These are phyloP conservation scores for Jamesozyma lodderae DNA, from an alignment of 805 yeast genomes.

Conservation along the genomic window DNA sequence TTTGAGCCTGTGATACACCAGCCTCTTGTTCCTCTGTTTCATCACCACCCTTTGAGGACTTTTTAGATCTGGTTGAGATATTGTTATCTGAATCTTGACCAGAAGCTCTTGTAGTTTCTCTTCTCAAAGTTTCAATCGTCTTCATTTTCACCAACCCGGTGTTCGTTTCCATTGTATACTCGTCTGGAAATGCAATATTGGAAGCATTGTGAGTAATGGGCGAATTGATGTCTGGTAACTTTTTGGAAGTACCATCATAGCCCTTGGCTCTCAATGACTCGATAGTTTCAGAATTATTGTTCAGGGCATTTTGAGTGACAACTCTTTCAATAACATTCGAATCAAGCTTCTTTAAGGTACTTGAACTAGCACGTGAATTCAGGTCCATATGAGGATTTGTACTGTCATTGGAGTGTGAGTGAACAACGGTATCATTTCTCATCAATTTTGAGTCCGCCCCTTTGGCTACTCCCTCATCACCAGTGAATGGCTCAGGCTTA, in stretches of 20 bases:
- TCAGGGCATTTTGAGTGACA: constrained; percentile 17
- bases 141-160: constrained; percentile 57
- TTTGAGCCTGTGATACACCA: constrained; percentile 17
- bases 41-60: neutral
- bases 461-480: neutral
- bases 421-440: constrained; percentile 4
- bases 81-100: neutral
- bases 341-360: constrained; percentile 11
- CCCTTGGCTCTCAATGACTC: constrained; percentile 12
- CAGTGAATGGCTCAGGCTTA: constrained; percentile 18
- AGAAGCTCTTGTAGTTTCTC: constrained; percentile 27
- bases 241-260: constrained; percentile 9
- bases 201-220: constrained; percentile 10
- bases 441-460: neutral
- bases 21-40: neutral
- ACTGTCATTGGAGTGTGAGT: neutral
- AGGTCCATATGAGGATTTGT: neutral
- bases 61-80: neutral
- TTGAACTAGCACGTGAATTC: constrained; percentile 10
- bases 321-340: constrained; percentile 17
- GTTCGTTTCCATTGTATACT: constrained; percentile 53
- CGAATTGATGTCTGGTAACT: constrained; percentile 16
- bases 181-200: constrained; percentile 49
- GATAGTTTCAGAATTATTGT: constrained; percentile 18
- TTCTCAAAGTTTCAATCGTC: constrained; percentile 46